Evolutionary conservation across 176 grass and related monocot species (phyloP), one percentile per base, ranked within the genome.

Genomic region (Thinopyrum elongatum): DNA sequence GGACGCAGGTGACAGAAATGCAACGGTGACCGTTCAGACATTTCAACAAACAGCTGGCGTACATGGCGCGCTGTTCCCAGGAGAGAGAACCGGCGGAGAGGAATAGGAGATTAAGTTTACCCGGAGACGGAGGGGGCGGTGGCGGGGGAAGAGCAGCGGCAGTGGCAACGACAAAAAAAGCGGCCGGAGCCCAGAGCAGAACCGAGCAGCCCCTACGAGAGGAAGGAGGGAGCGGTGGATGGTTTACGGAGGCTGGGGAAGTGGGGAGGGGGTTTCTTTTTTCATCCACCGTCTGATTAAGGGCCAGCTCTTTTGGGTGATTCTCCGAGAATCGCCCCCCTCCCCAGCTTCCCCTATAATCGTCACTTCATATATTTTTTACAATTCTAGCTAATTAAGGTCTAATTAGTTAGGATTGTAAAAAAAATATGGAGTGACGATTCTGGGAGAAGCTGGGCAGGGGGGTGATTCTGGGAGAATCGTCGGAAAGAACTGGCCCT

Each of bases 11-110:
- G 65, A 1, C 49, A 72, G 4, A 14, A 15, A 36, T 9, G 27
- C 29, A 3, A 15, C 25, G 14, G 1, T 33, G 21, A 74, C 23
- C 17, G 9, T 0, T 27, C 14, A 67, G 76, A 64, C 42, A 85
- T 80, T 67, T 21, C 29, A 85, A 46, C 70, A 33, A 84, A 84
- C 70, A 74, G 31, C 34, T 74, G 17, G 8, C 14, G 15, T 57
- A 16, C 47, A 29, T 72, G 21, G 4, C 49, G 3, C 53, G 13
- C 23, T 42, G 31, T 19, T 39, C 21, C 1, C 1, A 12, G 21
- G 68, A 23, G 68, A 23, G 4, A 23, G 4, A 10, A 11, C 2
- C 10, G 9, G 8, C 17, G 2, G 5, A 4, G 68, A 23, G 5
- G 10, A 1, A 39, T 3, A 23, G 0, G 13, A 14, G 35, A 39